These are phyloP conservation scores for Hypoxylon perforatum DNA, from an alignment of 495 filamentous ascomycete species.

Conservation along the genomic window DNA sequence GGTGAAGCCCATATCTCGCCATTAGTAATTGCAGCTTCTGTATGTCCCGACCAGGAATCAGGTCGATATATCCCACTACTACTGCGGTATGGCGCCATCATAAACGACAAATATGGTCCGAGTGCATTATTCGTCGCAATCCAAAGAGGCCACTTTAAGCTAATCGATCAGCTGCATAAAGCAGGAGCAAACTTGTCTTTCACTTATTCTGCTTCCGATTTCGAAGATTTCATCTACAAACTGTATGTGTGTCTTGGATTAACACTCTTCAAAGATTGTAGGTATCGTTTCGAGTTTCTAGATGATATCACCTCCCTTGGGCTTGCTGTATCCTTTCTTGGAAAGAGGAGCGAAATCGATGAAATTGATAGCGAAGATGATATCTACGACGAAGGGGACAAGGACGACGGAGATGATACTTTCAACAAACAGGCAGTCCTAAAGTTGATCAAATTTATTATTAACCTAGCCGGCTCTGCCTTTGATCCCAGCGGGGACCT, in stretches of 20 bases:
- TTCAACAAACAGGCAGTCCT: constrained; percentile 9
- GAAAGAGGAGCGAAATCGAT: no score
- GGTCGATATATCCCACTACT: background rate
- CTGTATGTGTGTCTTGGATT: no score
- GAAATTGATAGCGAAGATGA: no score
- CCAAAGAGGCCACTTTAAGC: constrained; percentile 2
- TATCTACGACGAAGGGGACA: no score
- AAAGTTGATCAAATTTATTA: constrained; percentile 6
- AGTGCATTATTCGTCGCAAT: background rate
- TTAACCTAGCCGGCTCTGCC: background rate
- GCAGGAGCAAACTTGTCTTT: constrained; percentile 15
- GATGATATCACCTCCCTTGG: no score
- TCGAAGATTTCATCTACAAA: no score
- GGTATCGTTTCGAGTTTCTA: no score
- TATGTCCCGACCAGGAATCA: background rate
- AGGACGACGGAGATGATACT: background rate
- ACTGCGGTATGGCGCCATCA: background rate
- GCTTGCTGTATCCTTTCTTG: no score
- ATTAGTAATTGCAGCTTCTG: background rate
- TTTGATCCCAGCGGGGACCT: constrained; percentile 2
- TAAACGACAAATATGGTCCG: background rate
- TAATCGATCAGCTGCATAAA: constrained; percentile 1
- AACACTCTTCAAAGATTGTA: no score
- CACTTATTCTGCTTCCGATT: background rate
- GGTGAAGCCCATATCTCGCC: background rate